phyloP scores from a whole-genome alignment of 495 filamentous ascomycete species.

The Pseudevernia furfuracea region DNA sequence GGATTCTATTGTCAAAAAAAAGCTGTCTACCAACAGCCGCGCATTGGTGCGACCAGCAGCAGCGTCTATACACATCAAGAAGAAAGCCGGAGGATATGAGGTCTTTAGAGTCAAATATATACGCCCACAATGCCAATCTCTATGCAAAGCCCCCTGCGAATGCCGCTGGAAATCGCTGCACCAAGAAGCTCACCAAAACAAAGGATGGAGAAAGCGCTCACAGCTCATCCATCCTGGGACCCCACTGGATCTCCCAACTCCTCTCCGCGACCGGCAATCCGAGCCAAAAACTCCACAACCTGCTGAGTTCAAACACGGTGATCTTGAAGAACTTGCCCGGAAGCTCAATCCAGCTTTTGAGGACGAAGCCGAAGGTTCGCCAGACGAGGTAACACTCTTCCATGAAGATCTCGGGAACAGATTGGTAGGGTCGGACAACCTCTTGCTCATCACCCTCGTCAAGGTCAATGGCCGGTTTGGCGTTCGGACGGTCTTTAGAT shows the following conservation, averaged over 20 bases:
- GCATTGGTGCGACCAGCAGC: too few relatives aligned
- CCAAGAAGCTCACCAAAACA: neutral
- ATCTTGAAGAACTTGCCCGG: slow-evolving; percentile 65
- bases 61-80: too few relatives aligned
- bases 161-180: neutral
- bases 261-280: slow-evolving; percentile 65
- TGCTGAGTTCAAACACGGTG: slow-evolving; percentile 46
- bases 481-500: slow-evolving; percentile 23
- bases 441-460: slow-evolving; percentile 39
- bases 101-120: neutral
- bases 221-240: slow-evolving; percentile 52
- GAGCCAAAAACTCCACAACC: slow-evolving; percentile 71
- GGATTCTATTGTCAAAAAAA: too few relatives aligned
- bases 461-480: slow-evolving; percentile 30
- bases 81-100: too few relatives aligned
- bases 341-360: slow-evolving; percentile 60
- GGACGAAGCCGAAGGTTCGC: slow-evolving; percentile 53
- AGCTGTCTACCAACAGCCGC: neutral
- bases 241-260: slow-evolving; percentile 52
- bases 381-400: slow-evolving; percentile 57
- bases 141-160: neutral
- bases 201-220: slow-evolving; percentile 28
- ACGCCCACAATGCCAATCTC: neutral
- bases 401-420: slow-evolving; percentile 50
- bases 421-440: slow-evolving; percentile 33